phyloP scores from a whole-genome alignment of 2,329 filamentous ascomycete species.

The Talaromyces sp. region DNA sequence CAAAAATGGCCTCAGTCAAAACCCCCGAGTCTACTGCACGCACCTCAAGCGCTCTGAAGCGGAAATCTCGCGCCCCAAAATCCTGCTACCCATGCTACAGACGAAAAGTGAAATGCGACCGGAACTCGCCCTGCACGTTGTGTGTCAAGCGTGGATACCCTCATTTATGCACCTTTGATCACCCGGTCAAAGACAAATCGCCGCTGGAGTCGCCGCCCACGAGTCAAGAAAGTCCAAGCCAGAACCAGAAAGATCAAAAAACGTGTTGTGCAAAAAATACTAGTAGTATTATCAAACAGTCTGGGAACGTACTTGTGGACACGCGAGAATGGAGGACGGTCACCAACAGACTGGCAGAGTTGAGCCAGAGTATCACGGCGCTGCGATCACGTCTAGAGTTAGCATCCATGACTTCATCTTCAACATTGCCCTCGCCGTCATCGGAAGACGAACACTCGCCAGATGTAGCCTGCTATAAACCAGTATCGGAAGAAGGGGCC shows the following conservation, averaged over 20 bases:
- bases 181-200: slow-evolving; percentile 28
- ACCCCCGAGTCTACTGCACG: background rate
- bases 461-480: background rate
- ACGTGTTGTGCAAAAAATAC: slow-evolving; percentile 6
- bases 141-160: slow-evolving; percentile 45
- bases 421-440: slow-evolving; percentile 10
- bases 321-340: slow-evolving; percentile 39
- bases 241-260: background rate
- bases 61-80: slow-evolving; percentile 40
- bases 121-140: slow-evolving; percentile 42
- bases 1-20: background rate
- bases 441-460: slow-evolving; percentile 1
- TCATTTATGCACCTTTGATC: slow-evolving; percentile 44
- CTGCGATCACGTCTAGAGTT: slow-evolving; percentile 34
- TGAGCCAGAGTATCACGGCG: slow-evolving; percentile 35
- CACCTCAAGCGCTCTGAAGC: background rate
- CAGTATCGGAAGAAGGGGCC: background rate
- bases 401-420: slow-evolving; percentile 6
- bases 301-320: slow-evolving; percentile 30
- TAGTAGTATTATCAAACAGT: slow-evolving; percentile 6
- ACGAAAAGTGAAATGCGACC: slow-evolving; percentile 44
- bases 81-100: slow-evolving; percentile 42
- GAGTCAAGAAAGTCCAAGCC: background rate
- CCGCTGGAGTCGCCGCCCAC: background rate
- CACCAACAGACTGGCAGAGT: slow-evolving; percentile 32